Percentiles rank a stretch among this genome's conserved stretches.
Evolutionary conservation across 2,329 filamentous ascomycete genomes (phyloP).

Genomic region (Cercospora canescens): DNA sequence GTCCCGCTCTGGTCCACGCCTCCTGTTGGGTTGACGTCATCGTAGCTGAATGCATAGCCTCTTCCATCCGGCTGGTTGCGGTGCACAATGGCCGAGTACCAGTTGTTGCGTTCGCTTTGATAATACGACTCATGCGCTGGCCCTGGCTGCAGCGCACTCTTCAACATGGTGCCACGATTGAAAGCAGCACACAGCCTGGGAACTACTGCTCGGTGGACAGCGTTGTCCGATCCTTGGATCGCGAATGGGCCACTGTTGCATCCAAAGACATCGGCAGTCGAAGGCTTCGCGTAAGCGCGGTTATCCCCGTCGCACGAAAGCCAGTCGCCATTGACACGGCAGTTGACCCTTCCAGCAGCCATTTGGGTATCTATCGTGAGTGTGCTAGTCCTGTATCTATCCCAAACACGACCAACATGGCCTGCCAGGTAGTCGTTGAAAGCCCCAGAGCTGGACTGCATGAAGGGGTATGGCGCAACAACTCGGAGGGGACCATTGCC

Average conservation of each 20-base stretch:
- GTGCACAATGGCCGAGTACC: constrained; percentile 63
- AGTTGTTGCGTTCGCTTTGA: constrained; percentile 48
- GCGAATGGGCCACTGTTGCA: constrained; percentile 66
- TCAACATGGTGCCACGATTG: constrained; percentile 69
- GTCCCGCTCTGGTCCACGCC: constrained; percentile 53
- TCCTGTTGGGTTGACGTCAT: constrained; percentile 56
- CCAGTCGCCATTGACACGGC: constrained; percentile 45
- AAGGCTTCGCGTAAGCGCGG: constrained; percentile 57
- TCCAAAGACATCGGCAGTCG: constrained; percentile 64
- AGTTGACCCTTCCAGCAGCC: constrained; percentile 54
- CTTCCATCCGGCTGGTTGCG: constrained; percentile 58
- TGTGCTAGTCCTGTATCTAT: constrained; percentile 45
- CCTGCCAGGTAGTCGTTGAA: constrained; percentile 53
- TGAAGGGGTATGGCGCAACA: constrained; percentile 43
- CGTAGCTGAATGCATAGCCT: constrained; percentile 69
- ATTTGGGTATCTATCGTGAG: constrained; percentile 67
- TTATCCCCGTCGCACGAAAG: constrained; percentile 44
- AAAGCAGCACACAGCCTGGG: constrained; percentile 76
- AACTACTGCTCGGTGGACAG: constrained; percentile 58
- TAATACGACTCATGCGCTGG: constrained; percentile 40
- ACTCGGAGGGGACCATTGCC: constrained; percentile 41
- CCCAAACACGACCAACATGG: constrained; percentile 56
- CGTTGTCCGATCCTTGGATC: constrained; percentile 42
- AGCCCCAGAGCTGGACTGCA: constrained; percentile 45
- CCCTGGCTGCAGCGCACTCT: constrained; percentile 47